Evolutionary conservation across 2,329 filamentous ascomycete genomes (phyloP).

Genomic region (Truncatella angustata): DNA sequence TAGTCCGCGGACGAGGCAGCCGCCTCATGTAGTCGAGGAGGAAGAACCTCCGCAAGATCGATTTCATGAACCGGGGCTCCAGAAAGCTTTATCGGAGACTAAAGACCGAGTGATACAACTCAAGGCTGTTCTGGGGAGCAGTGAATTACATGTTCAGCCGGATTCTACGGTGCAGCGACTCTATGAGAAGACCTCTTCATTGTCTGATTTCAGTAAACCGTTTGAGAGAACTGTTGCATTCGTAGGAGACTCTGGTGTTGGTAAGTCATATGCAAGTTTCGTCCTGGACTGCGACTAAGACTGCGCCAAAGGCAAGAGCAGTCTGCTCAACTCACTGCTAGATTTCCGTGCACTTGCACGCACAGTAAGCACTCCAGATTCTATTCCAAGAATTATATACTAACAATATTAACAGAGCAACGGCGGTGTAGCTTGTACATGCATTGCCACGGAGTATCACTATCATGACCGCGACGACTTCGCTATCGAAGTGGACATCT

Average conservation of each 20-base stretch:
- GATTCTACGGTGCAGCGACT: constrained; percentile 21
- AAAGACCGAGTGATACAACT: not conserved
- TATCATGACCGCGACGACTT: constrained; percentile 33
- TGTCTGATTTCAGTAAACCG: constrained; percentile 37
- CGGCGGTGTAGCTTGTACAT: constrained; percentile 44
- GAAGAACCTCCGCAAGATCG: constrained; percentile 3
- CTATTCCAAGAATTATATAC: not conserved
- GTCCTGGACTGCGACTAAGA: not conserved
- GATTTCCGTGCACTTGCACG: constrained; percentile 38
- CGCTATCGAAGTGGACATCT: constrained; percentile 32
- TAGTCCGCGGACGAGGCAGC: not conserved
- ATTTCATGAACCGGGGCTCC: not conserved
- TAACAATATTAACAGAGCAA: constrained; percentile 33
- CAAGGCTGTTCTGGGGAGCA: not conserved
- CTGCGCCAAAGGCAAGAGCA: constrained; percentile 40
- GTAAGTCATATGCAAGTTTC: constrained; percentile 22
- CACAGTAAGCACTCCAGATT: constrained; percentile 33
- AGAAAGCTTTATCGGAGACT: not conserved
- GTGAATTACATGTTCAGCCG: not conserved
- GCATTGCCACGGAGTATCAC: constrained; percentile 45
- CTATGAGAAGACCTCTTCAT: constrained; percentile 25
- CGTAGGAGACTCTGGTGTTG: constrained; percentile 47
- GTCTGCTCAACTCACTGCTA: constrained; percentile 46
- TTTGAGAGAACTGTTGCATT: constrained; percentile 42
- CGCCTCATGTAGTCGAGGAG: not conserved